Percentiles rank a stretch among this genome's conserved stretches.
Evolutionary conservation across 2,329 filamentous ascomycete species (phyloP).

Genomic region (Kalaharituber pfeilii): DNA sequence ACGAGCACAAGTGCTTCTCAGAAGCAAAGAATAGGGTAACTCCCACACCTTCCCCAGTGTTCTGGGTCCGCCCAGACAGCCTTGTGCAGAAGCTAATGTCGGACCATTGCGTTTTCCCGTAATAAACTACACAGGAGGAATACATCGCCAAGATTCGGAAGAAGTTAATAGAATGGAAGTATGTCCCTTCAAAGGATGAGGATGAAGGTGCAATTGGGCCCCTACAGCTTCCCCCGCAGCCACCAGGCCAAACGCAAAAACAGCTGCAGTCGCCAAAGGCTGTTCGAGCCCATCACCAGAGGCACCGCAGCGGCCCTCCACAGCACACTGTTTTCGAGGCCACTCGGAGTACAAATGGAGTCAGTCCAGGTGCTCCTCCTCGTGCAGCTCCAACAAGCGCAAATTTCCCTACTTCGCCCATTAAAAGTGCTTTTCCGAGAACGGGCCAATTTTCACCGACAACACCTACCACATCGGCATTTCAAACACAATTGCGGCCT

Average conservation of each 20-base stretch:
- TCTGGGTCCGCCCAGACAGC: not conserved
- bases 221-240: slow-evolving; percentile 14
- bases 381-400: not conserved
- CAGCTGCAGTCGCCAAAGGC: slow-evolving; percentile 6
- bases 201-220: slow-evolving; percentile 8
- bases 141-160: slow-evolving; percentile 19
- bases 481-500: slow-evolving; percentile 7
- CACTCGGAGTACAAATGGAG: not conserved
- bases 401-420: not conserved
- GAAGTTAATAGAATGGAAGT: slow-evolving; percentile 22
- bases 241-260: slow-evolving; percentile 11
- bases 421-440: not conserved
- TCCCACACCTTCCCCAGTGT: not conserved
- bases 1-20: slow-evolving; percentile 21
- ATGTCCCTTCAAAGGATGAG: slow-evolving; percentile 13
- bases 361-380: not conserved
- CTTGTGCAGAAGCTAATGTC: not conserved
- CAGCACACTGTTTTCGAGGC: not conserved
- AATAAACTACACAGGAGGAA: slow-evolving; percentile 14
- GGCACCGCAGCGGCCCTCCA: not conserved
- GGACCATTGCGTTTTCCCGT: not conserved
- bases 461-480: slow-evolving; percentile 7
- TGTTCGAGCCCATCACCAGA: not conserved
- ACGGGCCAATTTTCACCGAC: not conserved
- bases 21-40: slow-evolving; percentile 19